Evolutionary conservation across 164 flowering plant genomes (phyloP), one percentile per base, ranked within the genome.

Genomic region (Sextonia rubra): DNA sequence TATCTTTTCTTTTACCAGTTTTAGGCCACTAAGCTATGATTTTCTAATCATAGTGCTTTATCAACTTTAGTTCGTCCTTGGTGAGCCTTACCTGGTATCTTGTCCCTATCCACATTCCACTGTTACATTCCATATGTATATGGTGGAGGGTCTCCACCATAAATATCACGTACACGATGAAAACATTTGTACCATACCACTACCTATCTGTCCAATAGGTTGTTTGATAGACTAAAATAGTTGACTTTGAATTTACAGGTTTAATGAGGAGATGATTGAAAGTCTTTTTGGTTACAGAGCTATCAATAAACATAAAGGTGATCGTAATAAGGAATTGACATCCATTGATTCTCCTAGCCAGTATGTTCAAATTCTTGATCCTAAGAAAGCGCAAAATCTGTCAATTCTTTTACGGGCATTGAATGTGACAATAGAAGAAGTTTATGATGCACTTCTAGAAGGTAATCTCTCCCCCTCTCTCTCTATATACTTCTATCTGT

Each of bases 201-300:
- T 37, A 37, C 44, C 44, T 37, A 52, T 52, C 58, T 20, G 58
- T 52, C 58, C n/a, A 15, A 52, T 15, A 52, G 17, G n/a, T 20
- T 52, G 18, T 17, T 20, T 27, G 27, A 64, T 64, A 23, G 3
- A 11, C 27, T 25, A 23, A 61, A 61, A 64, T 25, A 29, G 6
- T 2, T 27, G 11, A 27, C 20, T 64, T 20, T 64, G 67, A 30
- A 62, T 58, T 63, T 26, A 32, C 85, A 94, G 98, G 86, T 94
- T 94, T 76, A 87, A 89, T 78, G 99, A 94, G 78, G 97, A 94
- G 86, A 91, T 87, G 93, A 94, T 94, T 69, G 98, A 92, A 82
- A 77, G 76, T 69, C 83, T 94, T 17, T 94, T 94, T 83, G 98
- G 99, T 23, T 86, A 82, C 78, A 78, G 82, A 8, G 69, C 87